Evolutionary conservation across 805 yeast genomes (phyloP), one percentile per base, ranked within the genome.

Genomic region (Saturnispora diversa): DNA sequence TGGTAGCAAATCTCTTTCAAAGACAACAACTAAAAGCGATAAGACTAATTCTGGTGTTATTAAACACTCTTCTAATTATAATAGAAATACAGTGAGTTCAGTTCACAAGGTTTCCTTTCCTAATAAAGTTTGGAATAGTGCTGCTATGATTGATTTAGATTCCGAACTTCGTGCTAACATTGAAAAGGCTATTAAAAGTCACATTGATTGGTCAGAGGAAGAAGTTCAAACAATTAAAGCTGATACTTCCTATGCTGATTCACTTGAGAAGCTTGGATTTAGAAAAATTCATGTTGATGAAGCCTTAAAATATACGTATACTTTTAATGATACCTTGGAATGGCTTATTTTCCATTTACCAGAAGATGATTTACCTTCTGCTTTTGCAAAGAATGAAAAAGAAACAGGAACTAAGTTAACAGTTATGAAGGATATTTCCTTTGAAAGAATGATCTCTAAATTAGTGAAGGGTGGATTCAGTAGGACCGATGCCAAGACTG

Each of bases 291-390:
- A 88, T 54, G 74, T 81, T 1, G 60, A 63, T 2, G 97, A 90
- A 52, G 77, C 96, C 0, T 60, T 84, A 35, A 61, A 65, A 21
- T 84, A 84, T 52, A 65, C 79, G 0, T 47, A 54, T 3, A 50
- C 69, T 1, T 68, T 75, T 41, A 66, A 70, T 2, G 75, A 70
- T 19, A 69, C 80, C 0, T 58, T 83, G 31, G 84, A 80, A 45
- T 83, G 92, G 90, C 69, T 90, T 15, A 61, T 90, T 9, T 79
- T 88, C 49, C 92, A 90, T 53, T 74, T 90, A 3, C 97, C 97
- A 0, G 97, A 92, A 47, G 97, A 88, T 54, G 98, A 90, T 52
- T 64, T 90, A 24, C 98, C 98, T 0, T 49, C 62, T 0, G 64
- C 68, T 35, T 83, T 83, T 51, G 68, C 70, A 13, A 76, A 78